Conservation (phyloP, 495 filamentous ascomycete species). For the Aspergillus olivimuriae region DNA sequence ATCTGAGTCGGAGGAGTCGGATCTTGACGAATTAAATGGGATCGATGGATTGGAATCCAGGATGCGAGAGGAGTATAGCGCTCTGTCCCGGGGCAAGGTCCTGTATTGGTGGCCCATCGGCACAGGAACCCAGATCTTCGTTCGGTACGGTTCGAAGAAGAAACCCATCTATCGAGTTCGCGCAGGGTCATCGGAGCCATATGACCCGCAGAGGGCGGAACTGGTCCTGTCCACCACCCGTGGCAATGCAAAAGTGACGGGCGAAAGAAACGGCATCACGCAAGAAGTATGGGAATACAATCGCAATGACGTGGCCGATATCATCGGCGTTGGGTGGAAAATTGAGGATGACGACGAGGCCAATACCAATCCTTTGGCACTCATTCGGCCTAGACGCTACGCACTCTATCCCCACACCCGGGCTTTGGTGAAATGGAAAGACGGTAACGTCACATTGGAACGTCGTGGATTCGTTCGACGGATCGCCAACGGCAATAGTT, state of each 20-base stretch:
- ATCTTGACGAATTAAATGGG: neutral
- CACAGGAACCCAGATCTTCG: constrained; percentile 16
- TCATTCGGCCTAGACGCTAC: constrained; percentile 4
- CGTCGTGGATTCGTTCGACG: constrained; percentile 15
- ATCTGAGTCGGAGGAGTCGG: neutral
- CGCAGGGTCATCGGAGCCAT: constrained; percentile 15
- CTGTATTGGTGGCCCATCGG: constrained; percentile 35
- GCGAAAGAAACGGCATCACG: constrained; percentile 3
- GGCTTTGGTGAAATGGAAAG: constrained; percentile 18
- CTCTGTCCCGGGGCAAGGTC: constrained; percentile 39
- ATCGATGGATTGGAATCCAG: constrained; percentile 2
- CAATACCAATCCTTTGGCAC: constrained; percentile 8
- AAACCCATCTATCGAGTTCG: constrained; percentile 15
- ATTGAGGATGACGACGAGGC: constrained; percentile 17
- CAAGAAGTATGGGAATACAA: constrained; percentile 15
- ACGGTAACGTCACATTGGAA: constrained; percentile 15
- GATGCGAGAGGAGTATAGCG: neutral
- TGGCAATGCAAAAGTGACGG: constrained; percentile 8
- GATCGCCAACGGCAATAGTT: constrained; percentile 9
- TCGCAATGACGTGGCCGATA: constrained; percentile 12
- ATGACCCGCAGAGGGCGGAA: constrained; percentile 7
- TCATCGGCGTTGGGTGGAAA: constrained; percentile 19
- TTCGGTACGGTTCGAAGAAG: constrained; percentile 11
- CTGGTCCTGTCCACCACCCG: constrained; percentile 10
- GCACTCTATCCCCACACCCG: constrained; percentile 18